Evolutionary conservation across 2,329 filamentous ascomycete species (phyloP).

Genomic region (Fusarium beomiforme): DNA sequence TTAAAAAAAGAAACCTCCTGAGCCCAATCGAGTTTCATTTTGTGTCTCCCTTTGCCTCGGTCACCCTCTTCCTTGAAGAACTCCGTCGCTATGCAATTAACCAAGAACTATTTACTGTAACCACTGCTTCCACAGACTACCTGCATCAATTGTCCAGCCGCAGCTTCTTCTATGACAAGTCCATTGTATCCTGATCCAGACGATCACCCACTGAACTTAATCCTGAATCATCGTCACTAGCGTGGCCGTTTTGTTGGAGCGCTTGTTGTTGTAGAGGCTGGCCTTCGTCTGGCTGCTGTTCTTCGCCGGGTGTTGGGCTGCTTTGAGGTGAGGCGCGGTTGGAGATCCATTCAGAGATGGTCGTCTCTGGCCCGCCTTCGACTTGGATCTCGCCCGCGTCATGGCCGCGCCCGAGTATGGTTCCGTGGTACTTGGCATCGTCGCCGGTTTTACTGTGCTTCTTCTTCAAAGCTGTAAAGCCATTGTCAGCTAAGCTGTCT

Average conservation of each 20-base stretch:
- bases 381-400: constrained; percentile 79
- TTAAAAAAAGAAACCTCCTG: background rate
- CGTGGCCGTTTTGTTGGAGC: constrained; percentile 39
- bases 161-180: constrained; percentile 49
- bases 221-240: constrained; percentile 58
- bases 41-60: constrained; percentile 5
- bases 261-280: constrained; percentile 10
- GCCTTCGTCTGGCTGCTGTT: constrained; percentile 6
- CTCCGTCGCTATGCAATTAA: constrained; percentile 45
- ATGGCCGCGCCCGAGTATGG: constrained; percentile 77
- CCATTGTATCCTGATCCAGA: constrained; percentile 58
- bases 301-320: constrained; percentile 12
- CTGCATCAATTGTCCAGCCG: background rate
- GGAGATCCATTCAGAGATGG: constrained; percentile 51
- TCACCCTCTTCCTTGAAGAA: constrained; percentile 29
- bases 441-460: constrained; percentile 92
- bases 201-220: constrained; percentile 66
- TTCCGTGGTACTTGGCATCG: constrained; percentile 86
- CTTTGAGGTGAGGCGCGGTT: constrained; percentile 39
- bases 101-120: constrained; percentile 8
- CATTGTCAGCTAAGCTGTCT: constrained; percentile 51
- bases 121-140: background rate
- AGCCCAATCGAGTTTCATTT: constrained; percentile 14
- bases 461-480: constrained; percentile 77
- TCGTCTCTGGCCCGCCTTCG: constrained; percentile 71